A percentile compares a stretch with the other conserved stretches of the same genome.
phyloP scores from a whole-genome alignment of 345 rosid genomes.

The Isatis tinctoria region DNA sequence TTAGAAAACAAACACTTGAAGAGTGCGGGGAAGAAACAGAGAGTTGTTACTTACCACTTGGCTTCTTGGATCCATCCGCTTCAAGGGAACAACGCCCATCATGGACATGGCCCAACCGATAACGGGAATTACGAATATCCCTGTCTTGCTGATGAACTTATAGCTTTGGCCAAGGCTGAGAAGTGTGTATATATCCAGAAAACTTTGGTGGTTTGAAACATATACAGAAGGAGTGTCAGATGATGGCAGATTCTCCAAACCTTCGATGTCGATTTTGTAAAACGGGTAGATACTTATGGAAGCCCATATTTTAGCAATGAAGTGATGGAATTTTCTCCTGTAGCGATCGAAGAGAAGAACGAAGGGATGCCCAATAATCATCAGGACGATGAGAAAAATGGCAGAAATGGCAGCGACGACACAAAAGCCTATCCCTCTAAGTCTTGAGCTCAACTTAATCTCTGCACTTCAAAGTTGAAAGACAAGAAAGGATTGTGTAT shows the following conservation, averaged over 20 bases:
- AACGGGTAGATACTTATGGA: slow-evolving; percentile 48
- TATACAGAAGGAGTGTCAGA: slow-evolving; percentile 76
- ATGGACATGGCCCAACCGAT: slow-evolving; percentile 95
- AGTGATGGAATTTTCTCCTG: slow-evolving; percentile 66
- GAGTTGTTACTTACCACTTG: slow-evolving; percentile 54
- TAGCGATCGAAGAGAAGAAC: slow-evolving; percentile 72
- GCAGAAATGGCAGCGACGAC: slow-evolving; percentile 57
- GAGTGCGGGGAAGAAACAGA: neutral
- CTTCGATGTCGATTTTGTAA: slow-evolving; percentile 52
- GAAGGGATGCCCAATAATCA: slow-evolving; percentile 71
- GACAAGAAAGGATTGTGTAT: slow-evolving; percentile 5
- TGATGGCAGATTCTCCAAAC: slow-evolving; percentile 79
- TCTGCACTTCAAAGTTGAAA: slow-evolving; percentile 48
- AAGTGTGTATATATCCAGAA: slow-evolving; percentile 83
- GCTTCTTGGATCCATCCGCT: slow-evolving; percentile 89
- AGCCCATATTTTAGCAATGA: slow-evolving; percentile 79
- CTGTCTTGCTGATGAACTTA: slow-evolving; percentile 90
- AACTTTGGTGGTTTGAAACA: slow-evolving; percentile 94
- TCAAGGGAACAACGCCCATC: slow-evolving; percentile 83
- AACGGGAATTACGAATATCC: slow-evolving; percentile 65
- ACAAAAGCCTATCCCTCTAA: slow-evolving; percentile 80
- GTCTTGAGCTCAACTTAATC: slow-evolving; percentile 48
- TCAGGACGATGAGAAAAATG: slow-evolving; percentile 51
- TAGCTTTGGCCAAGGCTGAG: slow-evolving; percentile 75
- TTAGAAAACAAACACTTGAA: neutral